Evolutionary conservation across 305 asterid species (phyloP).

Genomic region (Fraxinus platypoda): DNA sequence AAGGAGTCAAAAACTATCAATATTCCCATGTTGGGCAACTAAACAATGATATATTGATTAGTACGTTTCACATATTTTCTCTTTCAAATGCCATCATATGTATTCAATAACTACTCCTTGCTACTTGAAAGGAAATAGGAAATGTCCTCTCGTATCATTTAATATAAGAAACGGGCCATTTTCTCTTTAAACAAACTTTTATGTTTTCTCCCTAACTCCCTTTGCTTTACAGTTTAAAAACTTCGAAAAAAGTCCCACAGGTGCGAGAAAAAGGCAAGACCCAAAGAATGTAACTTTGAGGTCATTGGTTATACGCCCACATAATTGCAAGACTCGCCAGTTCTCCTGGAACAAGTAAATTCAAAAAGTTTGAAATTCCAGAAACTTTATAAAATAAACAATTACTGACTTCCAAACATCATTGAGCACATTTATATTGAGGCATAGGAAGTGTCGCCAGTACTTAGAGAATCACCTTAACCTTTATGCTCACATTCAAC

Average conservation of each 20-base stretch:
- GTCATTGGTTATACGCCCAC: neutral
- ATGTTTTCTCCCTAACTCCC: neutral
- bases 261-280: neutral
- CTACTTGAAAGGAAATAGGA: neutral
- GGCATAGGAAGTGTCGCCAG: neutral
- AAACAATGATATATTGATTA: neutral
- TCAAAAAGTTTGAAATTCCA: conserved; percentile 1
- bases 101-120: neutral
- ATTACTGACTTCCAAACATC: neutral
- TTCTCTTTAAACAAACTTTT: neutral
- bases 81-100: neutral
- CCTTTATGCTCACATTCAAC: neutral
- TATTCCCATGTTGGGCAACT: neutral
- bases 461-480: neutral
- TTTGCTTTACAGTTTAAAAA: neutral
- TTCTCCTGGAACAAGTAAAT: neutral
- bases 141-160: neutral
- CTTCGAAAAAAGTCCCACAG: neutral
- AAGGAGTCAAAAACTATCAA: neutral
- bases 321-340: neutral
- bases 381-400: neutral
- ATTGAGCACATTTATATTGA: neutral
- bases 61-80: neutral
- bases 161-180: neutral
- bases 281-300: neutral